Evolutionary conservation across 305 asterid genomes (phyloP), one percentile per base, ranked within the genome.

Genomic region (Vinca major): DNA sequence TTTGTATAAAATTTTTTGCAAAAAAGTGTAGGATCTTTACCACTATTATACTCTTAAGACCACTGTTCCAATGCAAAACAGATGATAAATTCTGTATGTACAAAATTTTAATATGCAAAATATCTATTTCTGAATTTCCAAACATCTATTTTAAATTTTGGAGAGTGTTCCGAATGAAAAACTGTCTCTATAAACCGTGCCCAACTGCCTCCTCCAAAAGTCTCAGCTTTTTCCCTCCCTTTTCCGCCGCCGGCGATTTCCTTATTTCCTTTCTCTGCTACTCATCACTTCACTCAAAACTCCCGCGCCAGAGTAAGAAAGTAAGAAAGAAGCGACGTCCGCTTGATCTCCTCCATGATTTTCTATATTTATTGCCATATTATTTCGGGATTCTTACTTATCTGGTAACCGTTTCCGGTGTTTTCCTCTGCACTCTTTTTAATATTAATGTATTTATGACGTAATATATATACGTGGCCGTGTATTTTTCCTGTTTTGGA

Each of bases 341-440:
- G 56, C 39, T 43, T 68, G 6, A 49, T 37, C 7, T 48, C 21
- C 50, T 52, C 33, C 14, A 50, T 60, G 45, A 52, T 39, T 62
- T 65, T 66, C 58, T 8, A 2, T 4, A 20, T 36, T 40, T 62
- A 41, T 51, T 69, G 49, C 49, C 33, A 26, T 21, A 37, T 20
- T 63, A 45, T 79, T 74, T 71, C 84, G 82, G 72, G 70, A 77
- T 62, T 72, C 54, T 62, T 65, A 87, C 81, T 71, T 84, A 84
- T 79, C 70, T 53, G 70, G 73, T 73, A 78, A 80, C 33, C 33
- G 33, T 26, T 26, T 26, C 33, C 33, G 33, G 33, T 26, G 33
- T 26, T 26, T 26, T 26, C 33, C 33, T 39, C 53, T 66, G 52
- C 44, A 19, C 49, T 19, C n/a, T 0, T 61, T 37, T 11, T 16